These are phyloP conservation scores for Penicillium sumatraense DNA, from an alignment of 2,329 filamentous ascomycete genomes.

Conservation along the genomic window DNA sequence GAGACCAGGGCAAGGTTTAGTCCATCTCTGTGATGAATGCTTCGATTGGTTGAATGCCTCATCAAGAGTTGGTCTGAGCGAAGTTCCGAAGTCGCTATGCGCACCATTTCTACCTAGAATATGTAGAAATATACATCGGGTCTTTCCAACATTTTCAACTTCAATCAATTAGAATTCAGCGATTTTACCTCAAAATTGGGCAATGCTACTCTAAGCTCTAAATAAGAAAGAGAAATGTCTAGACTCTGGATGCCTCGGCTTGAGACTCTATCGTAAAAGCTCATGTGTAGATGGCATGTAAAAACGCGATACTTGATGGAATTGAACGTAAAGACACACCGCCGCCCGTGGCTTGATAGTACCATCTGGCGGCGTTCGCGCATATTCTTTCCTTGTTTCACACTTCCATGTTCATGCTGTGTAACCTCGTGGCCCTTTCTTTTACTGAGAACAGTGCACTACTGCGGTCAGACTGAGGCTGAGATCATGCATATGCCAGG, in stretches of 20 bases:
- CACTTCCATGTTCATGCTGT: conserved; percentile 11
- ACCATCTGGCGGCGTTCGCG: neutral
- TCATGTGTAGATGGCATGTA: no score
- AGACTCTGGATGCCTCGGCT: neutral
- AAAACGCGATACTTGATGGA: neutral
- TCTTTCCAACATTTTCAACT: neutral
- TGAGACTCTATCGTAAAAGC: neutral
- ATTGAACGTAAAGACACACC: neutral
- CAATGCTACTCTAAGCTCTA: neutral
- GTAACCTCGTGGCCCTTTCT: conserved; percentile 16
- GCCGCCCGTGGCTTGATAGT: neutral
- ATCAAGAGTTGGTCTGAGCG: conserved; percentile 11
- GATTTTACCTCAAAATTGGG: neutral
- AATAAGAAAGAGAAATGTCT: neutral
- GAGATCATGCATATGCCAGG: conserved; percentile 13
- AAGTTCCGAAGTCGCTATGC: neutral
- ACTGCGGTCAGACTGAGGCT: conserved; percentile 20
- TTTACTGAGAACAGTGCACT: conserved; percentile 1
- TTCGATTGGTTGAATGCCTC: neutral
- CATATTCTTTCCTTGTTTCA: neutral
- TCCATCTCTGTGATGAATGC: neutral
- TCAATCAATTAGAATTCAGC: neutral
- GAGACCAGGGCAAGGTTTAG: neutral
- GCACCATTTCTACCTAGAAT: no score
- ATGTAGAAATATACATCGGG: neutral